phyloP scores from a whole-genome alignment of 768 basidiomycete species.

The Hemileccinum rubropunctum region DNA sequence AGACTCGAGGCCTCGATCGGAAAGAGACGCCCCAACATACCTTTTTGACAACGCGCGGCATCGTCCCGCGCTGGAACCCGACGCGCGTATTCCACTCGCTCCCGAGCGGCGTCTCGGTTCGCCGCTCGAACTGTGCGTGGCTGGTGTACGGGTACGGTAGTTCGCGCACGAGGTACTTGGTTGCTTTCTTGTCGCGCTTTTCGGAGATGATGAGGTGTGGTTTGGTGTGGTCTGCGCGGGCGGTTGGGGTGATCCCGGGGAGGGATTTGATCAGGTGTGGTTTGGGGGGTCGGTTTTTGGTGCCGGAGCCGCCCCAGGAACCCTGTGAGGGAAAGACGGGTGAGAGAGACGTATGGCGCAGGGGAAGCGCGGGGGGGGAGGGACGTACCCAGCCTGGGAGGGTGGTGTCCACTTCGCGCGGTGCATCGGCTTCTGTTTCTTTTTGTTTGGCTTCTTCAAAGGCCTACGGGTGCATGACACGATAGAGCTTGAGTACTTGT shows the following conservation, averaged over 20 bases:
- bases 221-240: constrained; percentile 82
- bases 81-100: constrained; percentile 92
- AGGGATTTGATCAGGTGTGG: constrained; percentile 77
- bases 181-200: constrained; percentile 90
- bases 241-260: constrained; percentile 73
- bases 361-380: not conserved
- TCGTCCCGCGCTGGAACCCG: constrained; percentile 77
- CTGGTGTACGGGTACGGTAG: constrained; percentile 94
- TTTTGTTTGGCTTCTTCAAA: constrained; percentile 82
- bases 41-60: constrained; percentile 88
- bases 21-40: too few species aligned
- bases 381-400: constrained; percentile 89
- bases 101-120: constrained; percentile 78
- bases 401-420: constrained; percentile 82
- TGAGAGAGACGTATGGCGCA: not conserved
- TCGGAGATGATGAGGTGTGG: constrained; percentile 94
- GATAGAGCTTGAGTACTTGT: not conserved
- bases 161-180: constrained; percentile 87
- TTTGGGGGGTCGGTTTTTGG: constrained; percentile 56
- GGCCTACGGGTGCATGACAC: constrained; percentile 44
- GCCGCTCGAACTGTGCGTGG: constrained; percentile 87
- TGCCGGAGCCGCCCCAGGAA: constrained; percentile 85
- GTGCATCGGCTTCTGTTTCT: constrained; percentile 86
- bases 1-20: too few species aligned
- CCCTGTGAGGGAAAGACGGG: constrained; percentile 50